Base-by-base conservation (phyloP, 345 rosid species). In the Acer yangbiense region DNA sequence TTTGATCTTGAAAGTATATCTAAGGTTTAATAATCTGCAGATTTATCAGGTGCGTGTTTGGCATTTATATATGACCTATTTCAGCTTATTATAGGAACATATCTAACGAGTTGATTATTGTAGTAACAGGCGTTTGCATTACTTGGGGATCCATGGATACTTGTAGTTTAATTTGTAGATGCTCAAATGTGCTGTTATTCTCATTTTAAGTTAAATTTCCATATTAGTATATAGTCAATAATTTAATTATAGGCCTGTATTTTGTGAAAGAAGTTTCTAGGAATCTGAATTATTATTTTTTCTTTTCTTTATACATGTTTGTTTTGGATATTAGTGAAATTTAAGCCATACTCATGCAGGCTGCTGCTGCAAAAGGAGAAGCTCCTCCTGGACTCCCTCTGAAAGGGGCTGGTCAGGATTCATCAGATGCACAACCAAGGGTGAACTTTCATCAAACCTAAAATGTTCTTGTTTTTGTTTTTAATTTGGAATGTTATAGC, bases 361-460 rank as follows among this genome's bases (percentile, higher is more conserved):
- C 98, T 81, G 98, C 98, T 76, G 98, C 98, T 57, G 99, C 98
- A 11, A 97, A 97, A 88, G 98, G 99, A 83, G 99, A 97, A 88
- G 98, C 99, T 74, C 99, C 98, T 85, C 97, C 93, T 55, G 99
- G 99, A 79, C 97, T 97, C 72, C 99, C 98, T 85, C 83, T 97
- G 66, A 97, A 97, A 85, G 97, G 98, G 72, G 98, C 97, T 76
- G 98, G 98, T 77, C 98, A 92, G 85, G 95, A 94, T 87, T 91
- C 99, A 66, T 89, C 98, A 70, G 98, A 96, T 82, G 88, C 94
- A 74, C 90, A 90, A 78, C 92, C 92, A 54, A 85, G 88, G 91
- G 99, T 93, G 76, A 88, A 70, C 46, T 39, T 77, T 52, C 77
- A 48, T 83, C 73, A 73, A 74, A 60, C 63, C 69, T 71, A n/a